phyloP scores from a whole-genome alignment of 108 stramenopile species.

The Cyclotella choctawhatcheeana region DNA sequence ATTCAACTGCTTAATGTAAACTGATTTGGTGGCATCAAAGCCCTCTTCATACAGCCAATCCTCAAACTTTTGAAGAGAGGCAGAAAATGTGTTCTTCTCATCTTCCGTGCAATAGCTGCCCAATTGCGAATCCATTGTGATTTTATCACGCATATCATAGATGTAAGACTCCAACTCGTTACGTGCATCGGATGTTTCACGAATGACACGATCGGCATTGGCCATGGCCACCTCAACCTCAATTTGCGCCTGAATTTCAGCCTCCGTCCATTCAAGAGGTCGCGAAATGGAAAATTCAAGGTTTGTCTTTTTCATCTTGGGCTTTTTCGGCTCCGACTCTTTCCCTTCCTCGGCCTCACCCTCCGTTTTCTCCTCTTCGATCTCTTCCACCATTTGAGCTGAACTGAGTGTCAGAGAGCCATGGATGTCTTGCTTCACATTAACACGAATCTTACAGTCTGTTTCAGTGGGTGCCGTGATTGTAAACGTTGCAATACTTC shows the following conservation, averaged over 20 bases:
- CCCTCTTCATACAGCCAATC: conserved; percentile 99
- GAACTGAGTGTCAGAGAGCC: conserved; percentile 88
- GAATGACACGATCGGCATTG: conserved; percentile 88
- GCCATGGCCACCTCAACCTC: conserved; percentile 90
- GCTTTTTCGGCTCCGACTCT: conserved; percentile 72
- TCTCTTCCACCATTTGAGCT: conserved; percentile 97
- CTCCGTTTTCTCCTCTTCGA: conserved; percentile 67
- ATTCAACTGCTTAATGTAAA: conserved; percentile 86
- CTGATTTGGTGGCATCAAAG: conserved; percentile 95
- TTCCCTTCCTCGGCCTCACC: conserved; percentile 54
- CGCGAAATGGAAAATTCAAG: conserved; percentile 74
- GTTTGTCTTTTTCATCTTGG: conserved; percentile 91
- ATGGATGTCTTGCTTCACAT: conserved; percentile 95
- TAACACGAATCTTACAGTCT: conserved; percentile 93
- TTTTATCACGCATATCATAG: conserved; percentile 97
- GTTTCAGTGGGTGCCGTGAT: conserved; percentile 72
- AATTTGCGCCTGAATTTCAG: conserved; percentile 77
- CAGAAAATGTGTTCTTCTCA: conserved; percentile 78
- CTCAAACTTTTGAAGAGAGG: conserved; percentile 80
- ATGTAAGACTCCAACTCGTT: conserved; percentile 99
- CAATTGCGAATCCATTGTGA: conserved; percentile 81
- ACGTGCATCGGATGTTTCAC: conserved; percentile 95
- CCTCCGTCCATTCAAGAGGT: conserved; percentile 80
- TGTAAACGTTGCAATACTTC: conserved; percentile 71
- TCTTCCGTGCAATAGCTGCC: conserved; percentile 81